Conservation (phyloP, 805 yeast species). For the Kluyveromyces wickerhamii region DNA sequence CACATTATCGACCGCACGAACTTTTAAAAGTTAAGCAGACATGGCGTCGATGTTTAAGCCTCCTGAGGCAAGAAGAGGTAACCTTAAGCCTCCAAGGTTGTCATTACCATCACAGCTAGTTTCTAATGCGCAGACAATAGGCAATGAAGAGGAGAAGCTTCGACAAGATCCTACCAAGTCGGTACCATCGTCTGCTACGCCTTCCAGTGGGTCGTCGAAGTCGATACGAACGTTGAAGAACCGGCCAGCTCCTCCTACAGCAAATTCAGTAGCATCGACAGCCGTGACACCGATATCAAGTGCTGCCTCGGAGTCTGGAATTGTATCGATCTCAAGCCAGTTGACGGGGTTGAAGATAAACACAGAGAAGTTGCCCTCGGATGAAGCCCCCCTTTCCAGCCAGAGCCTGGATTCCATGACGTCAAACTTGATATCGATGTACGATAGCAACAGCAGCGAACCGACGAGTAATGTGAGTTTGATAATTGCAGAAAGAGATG, state of each 20-base stretch:
- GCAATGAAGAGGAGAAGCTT: slow-evolving; percentile 1
- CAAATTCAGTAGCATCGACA: slow-evolving; percentile 18
- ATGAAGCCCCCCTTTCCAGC: not conserved
- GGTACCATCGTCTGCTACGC: slow-evolving; percentile 6
- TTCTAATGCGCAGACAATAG: slow-evolving; percentile 5
- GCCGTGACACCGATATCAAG: slow-evolving; percentile 6
- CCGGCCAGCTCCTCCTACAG: slow-evolving; percentile 27
- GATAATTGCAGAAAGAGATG: not conserved
- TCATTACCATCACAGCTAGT: slow-evolving; percentile 34
- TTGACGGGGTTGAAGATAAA: not conserved
- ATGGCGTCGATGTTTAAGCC: slow-evolving; percentile 33
- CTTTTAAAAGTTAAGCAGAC: not conserved
- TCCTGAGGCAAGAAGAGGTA: slow-evolving; percentile 35
- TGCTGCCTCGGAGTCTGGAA: not conserved
- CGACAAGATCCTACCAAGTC: not conserved
- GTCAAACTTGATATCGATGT: slow-evolving; percentile 19
- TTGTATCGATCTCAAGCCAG: not conserved
- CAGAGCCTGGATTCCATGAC: slow-evolving; percentile 17
- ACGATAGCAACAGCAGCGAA: slow-evolving; percentile 13
- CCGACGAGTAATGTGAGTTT: not conserved
- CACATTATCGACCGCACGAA: too few species aligned
- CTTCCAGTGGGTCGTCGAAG: slow-evolving; percentile 15
- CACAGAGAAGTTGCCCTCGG: not conserved
- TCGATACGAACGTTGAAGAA: slow-evolving; percentile 13
- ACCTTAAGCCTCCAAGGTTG: slow-evolving; percentile 36